A percentile compares a stretch with the other conserved stretches of the same genome.
These are phyloP conservation scores for Thermothielavioides terrestris DNA, from an alignment of 495 filamentous ascomycete species.

Conservation along the genomic window DNA sequence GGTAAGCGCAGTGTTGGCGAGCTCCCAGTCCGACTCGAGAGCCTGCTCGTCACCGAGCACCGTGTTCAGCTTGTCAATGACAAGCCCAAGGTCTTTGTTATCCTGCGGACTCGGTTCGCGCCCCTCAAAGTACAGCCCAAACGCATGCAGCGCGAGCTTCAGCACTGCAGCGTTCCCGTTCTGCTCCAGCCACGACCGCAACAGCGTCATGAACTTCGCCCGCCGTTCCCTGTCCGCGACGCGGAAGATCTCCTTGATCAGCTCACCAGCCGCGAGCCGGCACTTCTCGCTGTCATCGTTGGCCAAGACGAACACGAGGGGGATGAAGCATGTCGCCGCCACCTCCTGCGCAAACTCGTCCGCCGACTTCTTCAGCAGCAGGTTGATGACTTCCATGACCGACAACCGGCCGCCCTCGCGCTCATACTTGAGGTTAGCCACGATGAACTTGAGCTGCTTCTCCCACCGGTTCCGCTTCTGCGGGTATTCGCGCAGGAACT, in stretches of 20 bases:
- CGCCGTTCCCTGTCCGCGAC: conserved; percentile 66
- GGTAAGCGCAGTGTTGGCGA: conserved; percentile 67
- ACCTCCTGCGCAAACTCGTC: conserved; percentile 76
- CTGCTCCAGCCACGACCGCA: conserved; percentile 71
- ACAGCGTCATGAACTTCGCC: conserved; percentile 55
- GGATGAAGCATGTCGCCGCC: conserved; percentile 71
- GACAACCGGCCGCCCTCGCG: conserved; percentile 80
- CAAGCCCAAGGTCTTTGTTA: conserved; percentile 50
- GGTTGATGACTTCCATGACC: conserved; percentile 80
- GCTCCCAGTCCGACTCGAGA: conserved; percentile 56
- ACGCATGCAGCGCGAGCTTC: conserved; percentile 68
- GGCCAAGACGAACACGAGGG: conserved; percentile 71
- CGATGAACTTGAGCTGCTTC: conserved; percentile 82
- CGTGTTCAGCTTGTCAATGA: conserved; percentile 35
- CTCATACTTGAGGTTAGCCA: conserved; percentile 84
- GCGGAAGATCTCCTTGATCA: conserved; percentile 72
- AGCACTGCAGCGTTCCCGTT: conserved; percentile 58
- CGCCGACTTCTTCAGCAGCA: conserved; percentile 72
- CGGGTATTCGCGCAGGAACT: conserved; percentile 91
- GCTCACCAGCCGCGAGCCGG: conserved; percentile 67
- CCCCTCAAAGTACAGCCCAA: conserved; percentile 72
- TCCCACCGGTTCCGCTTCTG: conserved; percentile 78
- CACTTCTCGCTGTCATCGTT: conserved; percentile 86
- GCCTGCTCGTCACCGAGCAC: conserved; percentile 42
- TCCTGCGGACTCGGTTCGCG: conserved; percentile 46